Base-by-base conservation (phyloP, 2,329 filamentous ascomycete species). In the Ophiosphaerella herpotricha region DNA sequence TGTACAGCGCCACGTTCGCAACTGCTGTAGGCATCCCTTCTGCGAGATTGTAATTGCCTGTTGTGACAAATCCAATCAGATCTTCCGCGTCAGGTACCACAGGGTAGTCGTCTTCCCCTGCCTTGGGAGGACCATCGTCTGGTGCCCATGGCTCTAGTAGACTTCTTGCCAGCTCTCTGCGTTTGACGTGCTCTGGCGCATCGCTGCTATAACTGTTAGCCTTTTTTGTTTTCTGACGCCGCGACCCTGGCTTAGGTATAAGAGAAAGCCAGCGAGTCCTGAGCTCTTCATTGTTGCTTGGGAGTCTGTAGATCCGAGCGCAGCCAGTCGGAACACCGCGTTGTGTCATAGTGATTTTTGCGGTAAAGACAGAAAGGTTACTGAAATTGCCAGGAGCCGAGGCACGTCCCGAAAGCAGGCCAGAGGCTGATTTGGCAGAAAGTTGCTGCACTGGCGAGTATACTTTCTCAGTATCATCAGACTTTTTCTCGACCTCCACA, bases 51-150 rank as follows among this genome's bases (percentile, higher is more conserved):
- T 88, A 96, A 43, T 89, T 87, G 0, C 93, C 94, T 1, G 88
- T 88, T 2, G 91, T 97, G 21, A 97, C 86, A 69, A 96, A 99
- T 0, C 94, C 94, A 43, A 97, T 83, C 11, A 97, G 78, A 68
- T 97, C 89, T 18, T 82, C 79, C 54, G 85, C 85, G 8, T 80
- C 79, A 0, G 93, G 93, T n/a, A 91, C 85, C 0, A 85, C 67
- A 0, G 87, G 87, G 59, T 90, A 84, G 0, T 74, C 68, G n/a
- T 61, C 57, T 24, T 66, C 59, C 35, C 65, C 68, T 9, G 66
- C 64, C 38, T 68, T 68, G 5, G 59, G 54, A 32, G 39, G 43
- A 3, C 49, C 51, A 18, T 51, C 50, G 1, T 48, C 38, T 2
- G 14, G 11, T 12, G 38, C 16, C 8, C 14, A 43, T 31, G 61